phyloP scores from a whole-genome alignment of 441 rosid genomes.

The Geranium incanum region DNA sequence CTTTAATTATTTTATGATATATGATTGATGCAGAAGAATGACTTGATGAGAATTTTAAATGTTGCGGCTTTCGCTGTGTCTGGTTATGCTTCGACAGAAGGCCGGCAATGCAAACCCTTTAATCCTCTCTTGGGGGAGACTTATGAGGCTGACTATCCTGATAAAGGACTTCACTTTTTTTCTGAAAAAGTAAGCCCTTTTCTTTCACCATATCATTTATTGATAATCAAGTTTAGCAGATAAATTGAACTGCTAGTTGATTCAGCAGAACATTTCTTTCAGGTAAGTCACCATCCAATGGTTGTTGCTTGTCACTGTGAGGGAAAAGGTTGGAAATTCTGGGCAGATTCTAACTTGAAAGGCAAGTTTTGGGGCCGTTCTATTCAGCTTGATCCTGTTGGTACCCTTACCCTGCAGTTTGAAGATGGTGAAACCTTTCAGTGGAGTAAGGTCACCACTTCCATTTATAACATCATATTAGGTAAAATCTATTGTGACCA shows the following conservation, averaged over 20 bases:
- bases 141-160: constrained; percentile 83
- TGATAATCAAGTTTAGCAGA: neutral
- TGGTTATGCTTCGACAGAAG: constrained; percentile 86
- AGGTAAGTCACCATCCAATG: constrained; percentile 97
- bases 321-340: constrained; percentile 83
- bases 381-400: constrained; percentile 81
- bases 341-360: constrained; percentile 79
- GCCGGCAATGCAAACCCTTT: constrained; percentile 80
- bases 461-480: constrained; percentile 80
- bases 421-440: constrained; percentile 74
- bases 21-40: constrained; percentile 48
- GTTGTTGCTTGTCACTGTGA: constrained; percentile 79
- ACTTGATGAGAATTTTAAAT: constrained; percentile 69
- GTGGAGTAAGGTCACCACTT: constrained; percentile 89
- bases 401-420: constrained; percentile 63
- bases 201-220: neutral
- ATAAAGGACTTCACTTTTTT: constrained; percentile 66
- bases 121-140: constrained; percentile 89
- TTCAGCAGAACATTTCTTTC: neutral
- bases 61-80: constrained; percentile 93
- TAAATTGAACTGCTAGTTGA: constrained; percentile 3
- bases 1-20: constrained; percentile 4
- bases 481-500: constrained; percentile 85
- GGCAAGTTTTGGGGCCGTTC: constrained; percentile 96
- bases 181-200: constrained; percentile 57